Evolutionary conservation across 257 asterid genomes (phyloP), one percentile per base, ranked within the genome.

Genomic region (Solanum pinnatisectum): DNA sequence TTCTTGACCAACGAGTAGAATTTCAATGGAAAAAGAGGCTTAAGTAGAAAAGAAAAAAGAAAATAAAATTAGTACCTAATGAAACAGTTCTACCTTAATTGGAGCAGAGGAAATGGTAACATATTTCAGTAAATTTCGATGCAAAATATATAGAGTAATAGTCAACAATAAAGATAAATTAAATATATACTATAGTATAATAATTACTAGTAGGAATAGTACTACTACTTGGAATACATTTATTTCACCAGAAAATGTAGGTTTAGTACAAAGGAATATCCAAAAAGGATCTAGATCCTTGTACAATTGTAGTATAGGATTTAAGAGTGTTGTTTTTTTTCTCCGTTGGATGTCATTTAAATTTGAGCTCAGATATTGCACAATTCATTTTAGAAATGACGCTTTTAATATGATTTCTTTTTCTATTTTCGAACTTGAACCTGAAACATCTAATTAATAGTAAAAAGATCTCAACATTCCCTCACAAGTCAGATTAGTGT

Each of bases 311-410:
- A 49, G 59, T 49, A 49, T 49, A 14, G 59, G 49, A 36, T 74
- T 9, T 36, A 74, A 4, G 1, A 74, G 44, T 20, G 8, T 6
- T 73, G 30, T 5, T 16, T 33, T 18, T 60, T 22, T 60, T 49
- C 22, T 49, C 20, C 8, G 22, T 60, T 60, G 6, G 0, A 1
- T 60, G 22, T 0, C n/a, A 0, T 22, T 60, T 22, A 9, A 60
- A 60, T 60, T 0, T 9, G 1, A 60, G 0, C 1, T 22, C 0
- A 22, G 3, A 60, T 10, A 3, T 60, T 22, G 27, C 14, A 23
- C 0, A 23, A 9, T 60, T 60, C 0, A 60, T 60, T 60, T 60
- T 4, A 60, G 27, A 0, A 23, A 23, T 22, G 2, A 60, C 0
- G 1, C 11, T 22, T 22, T 3, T 23, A 2, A 22, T 2, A 60